Conservation (phyloP, 352 stramenopile species). For the Phytophthora constricta region DNA sequence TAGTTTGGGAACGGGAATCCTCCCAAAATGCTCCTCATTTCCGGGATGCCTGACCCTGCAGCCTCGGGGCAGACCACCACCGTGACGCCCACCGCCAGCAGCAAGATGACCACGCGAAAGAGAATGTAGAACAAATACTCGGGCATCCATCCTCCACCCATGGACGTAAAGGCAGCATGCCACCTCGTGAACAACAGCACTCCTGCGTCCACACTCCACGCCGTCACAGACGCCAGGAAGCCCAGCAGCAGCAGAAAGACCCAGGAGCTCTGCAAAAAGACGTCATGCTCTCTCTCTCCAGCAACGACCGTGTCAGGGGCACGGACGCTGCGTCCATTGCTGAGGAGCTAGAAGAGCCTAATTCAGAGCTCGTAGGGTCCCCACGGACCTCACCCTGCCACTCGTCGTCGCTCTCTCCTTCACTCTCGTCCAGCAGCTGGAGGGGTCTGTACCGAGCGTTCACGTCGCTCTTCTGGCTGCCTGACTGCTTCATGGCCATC, state of each 20-base stretch:
- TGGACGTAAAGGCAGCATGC: conserved; percentile 47
- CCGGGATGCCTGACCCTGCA: conserved; percentile 74
- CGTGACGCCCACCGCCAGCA: conserved; percentile 67
- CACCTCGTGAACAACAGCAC: conserved; percentile 53
- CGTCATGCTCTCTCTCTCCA: conserved; percentile 63
- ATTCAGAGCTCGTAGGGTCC: conserved; percentile 8
- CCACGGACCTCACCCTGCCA: conserved; percentile 31
- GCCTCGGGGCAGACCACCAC: conserved; percentile 68
- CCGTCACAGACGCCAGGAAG: conserved; percentile 55
- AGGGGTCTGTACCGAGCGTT: conserved; percentile 35
- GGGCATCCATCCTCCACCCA: conserved; percentile 58
- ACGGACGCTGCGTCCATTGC: conserved; percentile 31
- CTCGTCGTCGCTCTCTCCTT: conserved; percentile 31
- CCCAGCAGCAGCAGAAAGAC: conserved; percentile 75
- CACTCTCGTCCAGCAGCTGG: conserved; percentile 35
- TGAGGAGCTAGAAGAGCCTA: conserved; percentile 5
- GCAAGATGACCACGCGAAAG: conserved; percentile 64
- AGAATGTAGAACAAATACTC: conserved; percentile 67
- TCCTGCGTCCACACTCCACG: conserved; percentile 71
- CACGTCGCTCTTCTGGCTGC: conserved; percentile 2
- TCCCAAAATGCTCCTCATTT: conserved; percentile 82
- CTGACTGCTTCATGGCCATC: conserved; percentile 28
- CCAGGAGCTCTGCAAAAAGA: conserved; percentile 76
- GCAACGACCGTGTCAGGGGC: conserved; percentile 37
- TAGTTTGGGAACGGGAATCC: conserved; percentile 78